phyloP scores from a whole-genome alignment of 768 basidiomycete genomes.

The Nevesoporus exiguus region DNA sequence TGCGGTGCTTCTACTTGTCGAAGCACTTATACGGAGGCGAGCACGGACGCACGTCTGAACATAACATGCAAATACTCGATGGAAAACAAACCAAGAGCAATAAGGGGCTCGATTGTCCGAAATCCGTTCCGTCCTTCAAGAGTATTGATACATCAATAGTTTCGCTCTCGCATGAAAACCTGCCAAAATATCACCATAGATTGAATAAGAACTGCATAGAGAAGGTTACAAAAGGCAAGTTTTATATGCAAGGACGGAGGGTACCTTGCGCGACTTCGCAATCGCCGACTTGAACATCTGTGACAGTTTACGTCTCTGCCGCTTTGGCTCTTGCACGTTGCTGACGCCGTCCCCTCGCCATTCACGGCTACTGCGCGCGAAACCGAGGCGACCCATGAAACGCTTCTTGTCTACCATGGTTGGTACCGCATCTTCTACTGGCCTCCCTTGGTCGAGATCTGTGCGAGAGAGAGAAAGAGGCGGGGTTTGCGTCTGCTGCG shows the following conservation, averaged over 20 bases:
- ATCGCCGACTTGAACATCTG: constrained; percentile 19
- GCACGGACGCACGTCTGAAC: constrained; percentile 6
- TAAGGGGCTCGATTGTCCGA: constrained; percentile 9
- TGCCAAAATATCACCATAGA: constrained; percentile 18
- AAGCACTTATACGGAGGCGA: constrained; percentile 11
- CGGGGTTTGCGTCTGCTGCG: constrained; percentile 6
- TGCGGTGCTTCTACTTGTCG: not conserved
- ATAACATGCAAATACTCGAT: constrained; percentile 23
- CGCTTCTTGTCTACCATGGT: not conserved
- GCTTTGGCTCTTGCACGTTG: constrained; percentile 9
- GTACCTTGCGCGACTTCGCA: constrained; percentile 26
- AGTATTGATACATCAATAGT: not conserved
- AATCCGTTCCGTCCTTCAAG: not conserved
- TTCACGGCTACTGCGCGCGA: constrained; percentile 1
- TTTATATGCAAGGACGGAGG: not conserved
- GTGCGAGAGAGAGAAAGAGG: constrained; percentile 4
- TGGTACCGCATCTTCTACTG: constrained; percentile 5
- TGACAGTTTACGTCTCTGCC: constrained; percentile 13
- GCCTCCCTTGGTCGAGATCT: constrained; percentile 3
- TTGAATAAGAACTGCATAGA: constrained; percentile 20
- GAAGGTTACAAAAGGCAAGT: constrained; percentile 22
- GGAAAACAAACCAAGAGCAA: constrained; percentile 18
- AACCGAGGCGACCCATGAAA: constrained; percentile 6
- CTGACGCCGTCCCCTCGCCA: constrained; percentile 1
- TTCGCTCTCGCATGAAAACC: constrained; percentile 2